These are phyloP conservation scores for Coemansia sp. DNA, from an alignment of 192 early-diverging fungal genomes.

Conservation along the genomic window DNA sequence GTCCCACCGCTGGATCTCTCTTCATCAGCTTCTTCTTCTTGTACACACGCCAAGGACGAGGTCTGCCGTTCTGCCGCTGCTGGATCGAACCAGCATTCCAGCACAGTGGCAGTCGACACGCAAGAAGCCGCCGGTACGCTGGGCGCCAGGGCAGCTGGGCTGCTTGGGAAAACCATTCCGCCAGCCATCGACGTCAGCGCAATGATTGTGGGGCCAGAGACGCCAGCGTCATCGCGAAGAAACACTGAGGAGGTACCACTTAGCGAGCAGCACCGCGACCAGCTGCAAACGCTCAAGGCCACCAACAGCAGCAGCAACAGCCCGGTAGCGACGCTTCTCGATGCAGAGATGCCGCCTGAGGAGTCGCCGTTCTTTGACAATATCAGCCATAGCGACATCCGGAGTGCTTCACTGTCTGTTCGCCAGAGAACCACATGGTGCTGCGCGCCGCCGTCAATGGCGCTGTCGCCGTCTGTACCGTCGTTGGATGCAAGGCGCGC, in stretches of 20 bases:
- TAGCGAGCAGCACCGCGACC: conserved; percentile 19
- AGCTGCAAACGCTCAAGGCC: conserved; percentile 8
- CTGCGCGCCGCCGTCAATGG: no score
- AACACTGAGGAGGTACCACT: conserved; percentile 37
- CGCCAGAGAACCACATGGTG: conserved; percentile 23
- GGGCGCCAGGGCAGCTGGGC: no score
- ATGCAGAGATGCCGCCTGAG: conserved; percentile 29
- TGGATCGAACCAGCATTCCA: background rate
- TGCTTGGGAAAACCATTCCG: no score
- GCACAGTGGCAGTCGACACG: background rate
- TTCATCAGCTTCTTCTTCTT: background rate
- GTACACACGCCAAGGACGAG: background rate
- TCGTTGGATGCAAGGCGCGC: no score
- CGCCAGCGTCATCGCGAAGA: conserved; percentile 37
- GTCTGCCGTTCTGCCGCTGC: background rate
- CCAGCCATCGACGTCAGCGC: background rate
- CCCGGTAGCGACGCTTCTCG: conserved; percentile 9
- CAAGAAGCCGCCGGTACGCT: background rate
- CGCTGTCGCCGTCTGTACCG: no score
- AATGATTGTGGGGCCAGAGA: conserved; percentile 17
- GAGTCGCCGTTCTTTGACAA: conserved; percentile 31
- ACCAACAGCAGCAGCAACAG: background rate
- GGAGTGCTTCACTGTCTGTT: conserved; percentile 8
- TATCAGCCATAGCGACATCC: conserved; percentile 12
- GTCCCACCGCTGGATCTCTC: background rate